Base-by-base conservation (phyloP, 2,329 filamentous ascomycete species). In the Macrophomina phaseolina region DNA sequence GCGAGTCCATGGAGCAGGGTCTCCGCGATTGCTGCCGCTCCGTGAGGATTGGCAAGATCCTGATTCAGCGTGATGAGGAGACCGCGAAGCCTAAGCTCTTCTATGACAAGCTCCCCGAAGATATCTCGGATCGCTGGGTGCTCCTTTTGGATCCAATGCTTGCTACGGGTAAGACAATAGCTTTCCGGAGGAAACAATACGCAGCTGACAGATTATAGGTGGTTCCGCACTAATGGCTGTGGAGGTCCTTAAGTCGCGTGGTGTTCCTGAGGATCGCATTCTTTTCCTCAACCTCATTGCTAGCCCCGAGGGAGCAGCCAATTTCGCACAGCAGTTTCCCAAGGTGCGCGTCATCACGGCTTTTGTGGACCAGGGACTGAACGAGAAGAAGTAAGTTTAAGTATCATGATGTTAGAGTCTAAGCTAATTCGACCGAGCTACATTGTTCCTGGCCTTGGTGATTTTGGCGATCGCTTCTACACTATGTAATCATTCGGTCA, bases 61-160 rank as follows among this genome's bases (percentile, higher is more conserved):
- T 99, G 73, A 99, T 99, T 75, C 95, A 99, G 81, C 86, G 95
- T 66, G 95, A 99, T 73, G 95, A 99, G 80, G 95, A 98, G 81
- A 98, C 95, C 1, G 87, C 90, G 64, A 87, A 90, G 82, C 95
- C 95, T 12, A 95, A 93, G 79, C 86, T 99, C 11, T 99, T 98
- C 80, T 99, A 98, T 80, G 94, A 98, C 75, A 99, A 99, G 83
- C 86, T 99, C 45, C 95, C 95, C 6, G 90, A 93, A 76, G 95
- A 99, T 77, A 97, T 99, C 78, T 88, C 91, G 30, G 87, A 94
- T 65, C 85, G 95, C 78, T 99, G 95, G 94, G 94, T 97, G 42
- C 83, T 99, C 68, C 84, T 99, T 52, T 82, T 99, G 53, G 95
- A 99, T 77, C 95, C 95, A n/a, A 99, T 99, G 95, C 94, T 99